Conservation (phyloP, 371 early-diverging fungal genomes). For the Quaeritorhiza haematococci region DNA sequence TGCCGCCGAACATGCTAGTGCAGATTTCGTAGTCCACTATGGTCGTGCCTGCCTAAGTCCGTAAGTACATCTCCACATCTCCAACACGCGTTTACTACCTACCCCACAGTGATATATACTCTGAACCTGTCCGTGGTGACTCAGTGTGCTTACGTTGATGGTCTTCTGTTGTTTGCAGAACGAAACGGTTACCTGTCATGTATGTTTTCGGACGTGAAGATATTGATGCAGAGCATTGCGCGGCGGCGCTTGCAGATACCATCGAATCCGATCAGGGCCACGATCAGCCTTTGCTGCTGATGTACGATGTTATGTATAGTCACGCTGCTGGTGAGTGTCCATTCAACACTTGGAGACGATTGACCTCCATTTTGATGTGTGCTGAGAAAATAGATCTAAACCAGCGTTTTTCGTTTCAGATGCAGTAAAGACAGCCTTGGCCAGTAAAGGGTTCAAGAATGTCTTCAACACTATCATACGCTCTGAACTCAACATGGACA, state of each 20-base stretch:
- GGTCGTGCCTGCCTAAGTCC: constrained; percentile 86
- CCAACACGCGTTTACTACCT: background rate
- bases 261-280: background rate
- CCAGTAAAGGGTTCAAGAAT: no score
- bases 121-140: background rate
- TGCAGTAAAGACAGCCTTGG: no score
- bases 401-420: no score
- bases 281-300: constrained; percentile 49
- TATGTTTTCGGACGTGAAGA: constrained; percentile 78
- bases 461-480: no score
- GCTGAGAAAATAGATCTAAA: no score
- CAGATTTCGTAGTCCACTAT: constrained; percentile 86
- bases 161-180: constrained; percentile 29
- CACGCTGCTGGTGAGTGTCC: constrained; percentile 49
- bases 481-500: no score
- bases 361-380: no score
- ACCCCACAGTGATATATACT: no score
- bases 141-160: no score
- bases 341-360: no score
- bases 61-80: constrained; percentile 36
- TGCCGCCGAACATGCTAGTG: constrained; percentile 81
- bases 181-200: constrained; percentile 74
- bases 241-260: constrained; percentile 31
- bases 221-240: constrained; percentile 56
- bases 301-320: constrained; percentile 71